These are phyloP conservation scores for Fragilariopsis cylindrus DNA, from an alignment of 108 stramenopile genomes.

Conservation along the genomic window DNA sequence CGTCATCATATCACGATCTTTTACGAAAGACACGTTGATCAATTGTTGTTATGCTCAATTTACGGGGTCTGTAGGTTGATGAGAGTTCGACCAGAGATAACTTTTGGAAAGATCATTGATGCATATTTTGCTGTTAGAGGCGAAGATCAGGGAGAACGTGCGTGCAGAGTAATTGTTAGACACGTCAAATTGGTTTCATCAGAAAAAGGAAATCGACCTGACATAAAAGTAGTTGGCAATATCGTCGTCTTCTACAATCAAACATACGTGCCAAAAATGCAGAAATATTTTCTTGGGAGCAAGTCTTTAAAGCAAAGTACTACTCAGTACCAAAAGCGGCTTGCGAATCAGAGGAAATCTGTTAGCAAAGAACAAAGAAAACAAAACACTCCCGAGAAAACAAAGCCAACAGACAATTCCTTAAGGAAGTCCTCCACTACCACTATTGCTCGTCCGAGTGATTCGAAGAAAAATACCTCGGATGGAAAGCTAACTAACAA, in stretches of 20 bases:
- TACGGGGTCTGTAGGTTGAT: conserved; percentile 42
- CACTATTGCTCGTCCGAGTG: no score
- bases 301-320: conserved; percentile 26
- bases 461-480: no score
- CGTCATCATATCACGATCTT: conserved; percentile 36
- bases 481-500: no score
- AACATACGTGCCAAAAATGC: conserved; percentile 41
- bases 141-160: conserved; percentile 30
- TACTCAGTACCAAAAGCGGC: conserved; percentile 1
- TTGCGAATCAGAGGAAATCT: not conserved
- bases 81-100: conserved; percentile 26
- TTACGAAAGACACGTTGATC: conserved; percentile 45
- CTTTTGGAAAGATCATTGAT: conserved; percentile 41
- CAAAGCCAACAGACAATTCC: no score
- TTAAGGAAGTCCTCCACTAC: no score
- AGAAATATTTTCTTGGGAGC: conserved; percentile 35
- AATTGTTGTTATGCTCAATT: conserved; percentile 37
- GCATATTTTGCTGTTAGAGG: conserved; percentile 30
- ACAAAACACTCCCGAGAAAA: no score
- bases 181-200: conserved; percentile 16
- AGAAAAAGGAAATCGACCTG: conserved; percentile 4
- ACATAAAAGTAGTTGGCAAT: conserved; percentile 27
- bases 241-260: conserved; percentile 49
- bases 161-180: conserved; percentile 35
- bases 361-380: no score